Evolutionary conservation across 1,284 basidiomycete genomes (phyloP).

Genomic region (Microbotryum saponariae): DNA sequence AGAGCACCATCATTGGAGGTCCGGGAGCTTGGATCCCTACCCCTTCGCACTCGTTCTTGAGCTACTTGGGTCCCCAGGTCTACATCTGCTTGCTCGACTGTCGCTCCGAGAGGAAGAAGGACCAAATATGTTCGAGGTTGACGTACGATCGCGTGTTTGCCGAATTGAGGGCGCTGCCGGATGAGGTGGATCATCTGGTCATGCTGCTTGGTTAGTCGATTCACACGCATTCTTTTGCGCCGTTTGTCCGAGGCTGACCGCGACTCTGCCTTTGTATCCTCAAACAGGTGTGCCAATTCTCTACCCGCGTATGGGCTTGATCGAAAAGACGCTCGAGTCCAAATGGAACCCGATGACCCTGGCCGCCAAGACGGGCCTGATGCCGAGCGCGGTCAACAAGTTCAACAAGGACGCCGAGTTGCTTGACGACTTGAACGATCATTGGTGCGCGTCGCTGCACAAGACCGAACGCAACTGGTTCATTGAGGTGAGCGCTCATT

Average conservation of each 20-base stretch:
- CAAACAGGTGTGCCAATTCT: conserved; percentile 57
- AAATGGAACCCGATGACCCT: conserved; percentile 74
- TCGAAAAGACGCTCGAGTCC: conserved; percentile 59
- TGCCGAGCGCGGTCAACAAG: conserved; percentile 39
- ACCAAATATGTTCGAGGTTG: conserved; percentile 62
- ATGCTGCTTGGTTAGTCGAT: conserved; percentile 58
- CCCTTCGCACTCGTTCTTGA: conserved; percentile 71
- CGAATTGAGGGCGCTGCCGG: conserved; percentile 48
- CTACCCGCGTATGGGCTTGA: conserved; percentile 86
- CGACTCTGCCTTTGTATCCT: conserved; percentile 29
- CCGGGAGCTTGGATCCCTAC: conserved; percentile 66
- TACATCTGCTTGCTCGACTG: conserved; percentile 63
- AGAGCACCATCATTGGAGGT: conserved; percentile 56
- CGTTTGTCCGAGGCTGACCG: no score
- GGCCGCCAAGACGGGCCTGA: conserved; percentile 51
- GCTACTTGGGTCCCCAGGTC: conserved; percentile 44
- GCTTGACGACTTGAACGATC: conserved; percentile 67
- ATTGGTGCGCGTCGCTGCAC: conserved; percentile 43
- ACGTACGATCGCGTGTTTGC: conserved; percentile 69
- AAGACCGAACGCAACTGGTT: conserved; percentile 88
- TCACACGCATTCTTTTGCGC: conserved; percentile 3
- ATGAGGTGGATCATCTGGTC: conserved; percentile 66
- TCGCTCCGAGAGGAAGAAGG: conserved; percentile 75
- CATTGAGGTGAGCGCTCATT: conserved; percentile 46
- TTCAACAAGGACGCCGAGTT: conserved; percentile 86